Percentiles rank a stretch among this genome's conserved stretches.
phyloP scores from a whole-genome alignment of 2,329 filamentous ascomycete genomes.

The Sporothrix variecibatus region DNA sequence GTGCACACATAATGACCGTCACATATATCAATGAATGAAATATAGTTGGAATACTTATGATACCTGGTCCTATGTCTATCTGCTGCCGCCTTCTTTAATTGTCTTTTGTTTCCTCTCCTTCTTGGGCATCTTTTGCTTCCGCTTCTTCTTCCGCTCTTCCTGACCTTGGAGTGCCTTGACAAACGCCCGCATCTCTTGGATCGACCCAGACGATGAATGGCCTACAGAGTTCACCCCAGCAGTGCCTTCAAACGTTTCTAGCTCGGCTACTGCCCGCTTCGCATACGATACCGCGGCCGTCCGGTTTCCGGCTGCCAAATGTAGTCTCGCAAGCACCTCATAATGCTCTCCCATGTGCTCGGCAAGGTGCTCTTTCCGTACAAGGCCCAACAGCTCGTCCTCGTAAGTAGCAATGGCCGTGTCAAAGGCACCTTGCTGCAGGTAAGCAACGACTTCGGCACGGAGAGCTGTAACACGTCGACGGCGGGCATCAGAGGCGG shows the following conservation, averaged over 20 bases:
- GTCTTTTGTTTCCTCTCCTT: background rate
- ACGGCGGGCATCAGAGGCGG: constrained; percentile 33
- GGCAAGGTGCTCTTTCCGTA: constrained; percentile 33
- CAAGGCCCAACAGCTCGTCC: constrained; percentile 30
- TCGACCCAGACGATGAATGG: background rate
- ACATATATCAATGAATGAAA: background rate
- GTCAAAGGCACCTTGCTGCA: constrained; percentile 26
- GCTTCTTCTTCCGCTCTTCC: background rate
- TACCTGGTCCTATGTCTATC: background rate
- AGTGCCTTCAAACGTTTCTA: constrained; percentile 27
- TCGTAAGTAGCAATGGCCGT: constrained; percentile 31
- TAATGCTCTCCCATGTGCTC: constrained; percentile 36
- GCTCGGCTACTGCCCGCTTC: constrained; percentile 31
- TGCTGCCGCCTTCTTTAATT: background rate
- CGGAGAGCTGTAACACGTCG: constrained; percentile 19
- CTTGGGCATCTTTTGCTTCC: background rate
- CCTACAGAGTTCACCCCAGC: background rate
- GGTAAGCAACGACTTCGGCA: constrained; percentile 7
- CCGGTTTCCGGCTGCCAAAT: constrained; percentile 30
- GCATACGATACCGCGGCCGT: constrained; percentile 32
- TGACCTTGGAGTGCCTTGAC: background rate
- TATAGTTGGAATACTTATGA: background rate
- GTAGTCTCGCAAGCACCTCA: constrained; percentile 35
- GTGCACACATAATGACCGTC: background rate
- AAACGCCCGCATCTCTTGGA: constrained; percentile 7